These are phyloP conservation scores for Saxispiralis lemnorum DNA, from an alignment of 495 filamentous ascomycete species.

Conservation along the genomic window DNA sequence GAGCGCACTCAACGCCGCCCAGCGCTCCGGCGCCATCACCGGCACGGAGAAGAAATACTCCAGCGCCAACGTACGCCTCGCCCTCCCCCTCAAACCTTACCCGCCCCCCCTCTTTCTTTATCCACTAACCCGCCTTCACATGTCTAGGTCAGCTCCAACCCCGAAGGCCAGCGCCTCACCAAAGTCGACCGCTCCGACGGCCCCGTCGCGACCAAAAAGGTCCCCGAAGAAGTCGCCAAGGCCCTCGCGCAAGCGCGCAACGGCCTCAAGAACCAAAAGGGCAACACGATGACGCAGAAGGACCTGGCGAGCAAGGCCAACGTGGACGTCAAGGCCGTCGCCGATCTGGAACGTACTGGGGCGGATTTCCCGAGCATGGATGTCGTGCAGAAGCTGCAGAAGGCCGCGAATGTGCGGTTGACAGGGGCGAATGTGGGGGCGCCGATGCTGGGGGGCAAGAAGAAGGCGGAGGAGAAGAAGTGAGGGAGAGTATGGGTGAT, in stretches of 20 bases:
- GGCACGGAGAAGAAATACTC: conserved; percentile 87
- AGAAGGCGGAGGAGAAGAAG: conserved; percentile 7
- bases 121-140: conserved; percentile 5
- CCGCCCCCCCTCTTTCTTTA: not conserved
- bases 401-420: conserved; percentile 17
- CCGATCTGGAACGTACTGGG: conserved; percentile 57
- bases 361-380: conserved; percentile 16
- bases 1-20: conserved; percentile 70
- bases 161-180: conserved; percentile 86
- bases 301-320: conserved; percentile 90
- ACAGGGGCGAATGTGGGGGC: conserved; percentile 13
- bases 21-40: conserved; percentile 56
- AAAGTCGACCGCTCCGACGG: conserved; percentile 98
- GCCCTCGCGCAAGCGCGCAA: conserved; percentile 61
- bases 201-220: conserved; percentile 87
- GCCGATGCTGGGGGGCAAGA: conserved; percentile 16
- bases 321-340: conserved; percentile 59
- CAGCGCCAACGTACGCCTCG: conserved; percentile 55
- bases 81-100: not conserved
- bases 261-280: conserved; percentile 32
- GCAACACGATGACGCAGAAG: conserved; percentile 84
- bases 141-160: conserved; percentile 10
- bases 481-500: not conserved
- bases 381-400: conserved; percentile 15
- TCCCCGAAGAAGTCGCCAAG: conserved; percentile 60